These are phyloP conservation scores for Zychaea mexicana DNA, from an alignment of 371 early-diverging fungal species.

Conservation along the genomic window DNA sequence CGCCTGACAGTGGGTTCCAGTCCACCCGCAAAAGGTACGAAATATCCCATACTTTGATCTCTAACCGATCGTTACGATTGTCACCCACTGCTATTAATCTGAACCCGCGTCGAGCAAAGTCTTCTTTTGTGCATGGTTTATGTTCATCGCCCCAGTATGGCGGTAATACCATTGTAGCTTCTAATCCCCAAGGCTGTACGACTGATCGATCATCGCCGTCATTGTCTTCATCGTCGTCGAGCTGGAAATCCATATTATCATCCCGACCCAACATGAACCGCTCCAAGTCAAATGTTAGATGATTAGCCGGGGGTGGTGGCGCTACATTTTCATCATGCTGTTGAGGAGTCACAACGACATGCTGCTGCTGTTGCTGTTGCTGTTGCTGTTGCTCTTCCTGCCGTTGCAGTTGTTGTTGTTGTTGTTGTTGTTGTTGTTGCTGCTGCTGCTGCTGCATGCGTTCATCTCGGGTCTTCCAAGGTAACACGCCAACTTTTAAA, in stretches of 20 bases:
- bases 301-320: not conserved
- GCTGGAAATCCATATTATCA: constrained; percentile 5
- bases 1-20: constrained; percentile 30
- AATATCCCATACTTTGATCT: constrained; percentile 52
- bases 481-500: constrained; percentile 37
- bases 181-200: constrained; percentile 46
- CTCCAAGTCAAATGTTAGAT: not conserved
- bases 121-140: not conserved
- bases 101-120: constrained; percentile 27
- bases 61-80: constrained; percentile 31
- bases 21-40: constrained; percentile 28
- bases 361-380: not conserved
- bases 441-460: not conserved
- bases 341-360: not conserved
- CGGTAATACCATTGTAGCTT: constrained; percentile 45
- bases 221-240: constrained; percentile 12
- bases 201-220: constrained; percentile 17
- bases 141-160: constrained; percentile 21
- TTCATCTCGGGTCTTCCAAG: constrained; percentile 28
- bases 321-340: too few species aligned
- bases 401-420: not conserved
- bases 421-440: not conserved
- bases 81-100: constrained; percentile 39
- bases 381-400: not conserved
- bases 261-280: too few species aligned